Percentiles rank a stretch among this genome's conserved stretches.
These are phyloP conservation scores for Anethum foeniculum DNA, from an alignment of 140 eudicot species.

Conservation along the genomic window DNA sequence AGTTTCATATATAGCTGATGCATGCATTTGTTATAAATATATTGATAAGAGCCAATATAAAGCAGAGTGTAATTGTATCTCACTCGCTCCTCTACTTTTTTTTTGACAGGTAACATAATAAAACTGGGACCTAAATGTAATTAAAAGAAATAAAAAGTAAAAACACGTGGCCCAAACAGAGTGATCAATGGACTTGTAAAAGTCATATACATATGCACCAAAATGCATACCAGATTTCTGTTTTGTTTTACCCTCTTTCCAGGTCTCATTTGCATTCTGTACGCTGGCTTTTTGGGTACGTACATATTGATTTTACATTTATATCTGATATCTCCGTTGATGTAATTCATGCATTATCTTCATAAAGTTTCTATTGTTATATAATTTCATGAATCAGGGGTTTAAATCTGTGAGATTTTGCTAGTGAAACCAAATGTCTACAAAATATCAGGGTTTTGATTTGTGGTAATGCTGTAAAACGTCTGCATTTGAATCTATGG, in stretches of 20 bases:
- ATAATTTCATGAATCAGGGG: not conserved
- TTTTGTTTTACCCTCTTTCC: not conserved
- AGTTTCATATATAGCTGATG: no score
- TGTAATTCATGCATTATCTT: not conserved
- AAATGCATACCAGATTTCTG: not conserved
- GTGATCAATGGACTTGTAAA: not conserved
- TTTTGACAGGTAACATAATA: no score
- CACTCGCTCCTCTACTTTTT: no score
- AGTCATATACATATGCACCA: not conserved
- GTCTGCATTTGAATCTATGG: not conserved
- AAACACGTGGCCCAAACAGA: not conserved
- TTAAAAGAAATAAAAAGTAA: no score
- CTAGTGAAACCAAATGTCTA: not conserved
- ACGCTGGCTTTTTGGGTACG: not conserved
- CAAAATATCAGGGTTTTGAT: not conserved
- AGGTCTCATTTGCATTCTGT: not conserved
- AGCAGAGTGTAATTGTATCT: no score
- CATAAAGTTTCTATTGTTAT: not conserved
- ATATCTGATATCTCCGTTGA: not conserved
- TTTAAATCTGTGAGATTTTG: not conserved
- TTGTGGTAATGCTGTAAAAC: not conserved
- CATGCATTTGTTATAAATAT: no score
- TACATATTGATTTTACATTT: not conserved
- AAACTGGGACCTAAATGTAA: no score
- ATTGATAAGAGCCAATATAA: no score